A percentile compares a stretch with the other conserved stretches of the same genome.
These are phyloP conservation scores for Helotiales sp. DNA, from an alignment of 2,329 filamentous ascomycete species.

Conservation along the genomic window DNA sequence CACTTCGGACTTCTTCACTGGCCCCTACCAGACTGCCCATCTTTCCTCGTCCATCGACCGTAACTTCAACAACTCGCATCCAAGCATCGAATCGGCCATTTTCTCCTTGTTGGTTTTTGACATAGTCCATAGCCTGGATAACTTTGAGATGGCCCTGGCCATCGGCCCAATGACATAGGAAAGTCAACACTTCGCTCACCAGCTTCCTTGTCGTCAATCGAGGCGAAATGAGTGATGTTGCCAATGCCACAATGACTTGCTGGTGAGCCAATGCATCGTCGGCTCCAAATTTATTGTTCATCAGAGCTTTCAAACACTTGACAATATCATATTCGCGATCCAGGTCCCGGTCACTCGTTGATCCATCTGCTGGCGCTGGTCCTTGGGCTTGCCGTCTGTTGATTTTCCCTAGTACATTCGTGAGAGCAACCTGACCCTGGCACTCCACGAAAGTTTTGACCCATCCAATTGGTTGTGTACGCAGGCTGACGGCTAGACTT, in stretches of 20 bases:
- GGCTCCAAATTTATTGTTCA: slow-evolving; percentile 99
- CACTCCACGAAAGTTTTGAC: slow-evolving; percentile 96
- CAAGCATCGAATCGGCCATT: slow-evolving; percentile 96
- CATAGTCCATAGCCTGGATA: slow-evolving; percentile 87
- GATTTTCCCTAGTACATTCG: slow-evolving; percentile 90
- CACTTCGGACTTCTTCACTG: slow-evolving; percentile 93
- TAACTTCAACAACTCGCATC: slow-evolving; percentile 98
- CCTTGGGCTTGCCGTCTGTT: slow-evolving; percentile 83
- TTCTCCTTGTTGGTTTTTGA: slow-evolving; percentile 86
- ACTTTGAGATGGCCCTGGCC: slow-evolving; percentile 92
- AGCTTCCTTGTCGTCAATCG: slow-evolving; percentile 91
- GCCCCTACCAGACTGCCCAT: slow-evolving; percentile 98
- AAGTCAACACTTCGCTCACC: slow-evolving; percentile 94
- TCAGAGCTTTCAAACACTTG: slow-evolving; percentile 94
- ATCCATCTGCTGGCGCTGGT: slow-evolving; percentile 56
- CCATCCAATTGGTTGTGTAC: slow-evolving; percentile 97
- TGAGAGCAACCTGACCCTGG: slow-evolving; percentile 94
- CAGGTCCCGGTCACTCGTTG: slow-evolving; percentile 67
- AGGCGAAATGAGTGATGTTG: slow-evolving; percentile 84
- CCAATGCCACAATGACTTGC: slow-evolving; percentile 86
- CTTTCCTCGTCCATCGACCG: slow-evolving; percentile 94
- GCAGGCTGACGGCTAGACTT: slow-evolving; percentile 89
- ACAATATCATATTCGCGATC: slow-evolving; percentile 91
- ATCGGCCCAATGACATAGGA: slow-evolving; percentile 91
- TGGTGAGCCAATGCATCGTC: slow-evolving; percentile 92